Conservation (phyloP, 2,329 filamentous ascomycete genomes). For the Fusarium liriodendri region DNA sequence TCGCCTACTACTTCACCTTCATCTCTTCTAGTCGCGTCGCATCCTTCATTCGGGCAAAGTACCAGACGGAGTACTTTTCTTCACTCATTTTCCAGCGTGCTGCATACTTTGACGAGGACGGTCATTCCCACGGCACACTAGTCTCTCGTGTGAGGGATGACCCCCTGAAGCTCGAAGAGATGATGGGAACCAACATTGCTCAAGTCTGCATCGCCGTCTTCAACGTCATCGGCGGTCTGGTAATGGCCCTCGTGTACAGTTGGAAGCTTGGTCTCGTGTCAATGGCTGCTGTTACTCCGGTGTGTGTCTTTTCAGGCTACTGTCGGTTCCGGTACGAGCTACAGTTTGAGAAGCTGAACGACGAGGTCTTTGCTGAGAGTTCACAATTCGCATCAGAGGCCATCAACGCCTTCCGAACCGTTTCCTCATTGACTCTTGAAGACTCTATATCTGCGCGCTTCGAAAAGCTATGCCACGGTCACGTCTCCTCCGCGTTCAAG, state of each 20-base stretch:
- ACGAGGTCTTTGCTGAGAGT: slow-evolving; percentile 75
- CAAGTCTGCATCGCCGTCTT: slow-evolving; percentile 72
- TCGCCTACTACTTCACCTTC: slow-evolving; percentile 61
- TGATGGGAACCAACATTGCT: slow-evolving; percentile 72
- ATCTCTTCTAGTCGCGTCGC: slow-evolving; percentile 57
- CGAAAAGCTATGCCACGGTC: slow-evolving; percentile 64
- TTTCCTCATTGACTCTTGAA: slow-evolving; percentile 77
- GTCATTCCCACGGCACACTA: slow-evolving; percentile 69
- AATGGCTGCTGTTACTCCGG: slow-evolving; percentile 67
- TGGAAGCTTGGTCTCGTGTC: slow-evolving; percentile 82
- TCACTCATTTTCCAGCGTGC: slow-evolving; percentile 70
- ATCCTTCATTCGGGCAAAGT: slow-evolving; percentile 61
- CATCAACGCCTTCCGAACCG: slow-evolving; percentile 79
- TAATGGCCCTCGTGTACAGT: slow-evolving; percentile 76
- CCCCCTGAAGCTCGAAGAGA: slow-evolving; percentile 69
- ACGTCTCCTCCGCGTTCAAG: slow-evolving; percentile 68
- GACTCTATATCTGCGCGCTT: slow-evolving; percentile 73
- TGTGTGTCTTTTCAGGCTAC: slow-evolving; percentile 60
- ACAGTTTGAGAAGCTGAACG: slow-evolving; percentile 76
- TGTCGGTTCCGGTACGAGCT: slow-evolving; percentile 68
- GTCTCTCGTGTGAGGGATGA: slow-evolving; percentile 67
- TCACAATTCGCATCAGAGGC: slow-evolving; percentile 81
- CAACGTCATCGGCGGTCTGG: slow-evolving; percentile 71
- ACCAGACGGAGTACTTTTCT: slow-evolving; percentile 70
- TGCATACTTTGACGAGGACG: slow-evolving; percentile 69